Conservation (phyloP, 148 eudicot genomes). For the Pharnaceum exiguum region DNA sequence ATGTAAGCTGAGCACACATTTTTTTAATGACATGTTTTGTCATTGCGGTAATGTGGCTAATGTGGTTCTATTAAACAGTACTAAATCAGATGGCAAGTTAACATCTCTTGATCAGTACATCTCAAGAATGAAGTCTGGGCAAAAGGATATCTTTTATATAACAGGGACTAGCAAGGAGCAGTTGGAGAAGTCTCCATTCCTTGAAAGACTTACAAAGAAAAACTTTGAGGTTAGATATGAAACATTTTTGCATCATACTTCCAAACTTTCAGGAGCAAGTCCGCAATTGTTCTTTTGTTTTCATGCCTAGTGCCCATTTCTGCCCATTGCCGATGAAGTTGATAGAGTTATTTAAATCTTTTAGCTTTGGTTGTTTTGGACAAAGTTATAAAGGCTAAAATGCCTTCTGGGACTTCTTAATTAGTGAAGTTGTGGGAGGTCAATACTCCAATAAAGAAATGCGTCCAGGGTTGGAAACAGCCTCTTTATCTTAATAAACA, state of each 20-base stretch:
- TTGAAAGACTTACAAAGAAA: constrained; percentile 88
- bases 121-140: constrained; percentile 90
- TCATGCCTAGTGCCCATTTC: too few relatives aligned
- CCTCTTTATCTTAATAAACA: too few relatives aligned
- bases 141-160: constrained; percentile 93
- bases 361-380: too few relatives aligned
- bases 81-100: constrained; percentile 78
- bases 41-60: not conserved
- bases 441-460: too few relatives aligned
- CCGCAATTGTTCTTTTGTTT: too few relatives aligned
- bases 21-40: not conserved
- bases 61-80: constrained; percentile 32
- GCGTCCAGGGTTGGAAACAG: too few relatives aligned
- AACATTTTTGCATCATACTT: not conserved
- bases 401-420: too few relatives aligned
- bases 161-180: constrained; percentile 96
- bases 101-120: constrained; percentile 94
- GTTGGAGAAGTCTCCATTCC: constrained; percentile 97
- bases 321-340: too few relatives aligned
- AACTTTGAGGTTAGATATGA: constrained; percentile 60
- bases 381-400: too few relatives aligned
- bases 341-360: too few relatives aligned
- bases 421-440: too few relatives aligned
- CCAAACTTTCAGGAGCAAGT: too few relatives aligned
- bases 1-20: constrained; percentile 7